Evolutionary conservation across 495 filamentous ascomycete species (phyloP).

Genomic region (Zalerion maritima): DNA sequence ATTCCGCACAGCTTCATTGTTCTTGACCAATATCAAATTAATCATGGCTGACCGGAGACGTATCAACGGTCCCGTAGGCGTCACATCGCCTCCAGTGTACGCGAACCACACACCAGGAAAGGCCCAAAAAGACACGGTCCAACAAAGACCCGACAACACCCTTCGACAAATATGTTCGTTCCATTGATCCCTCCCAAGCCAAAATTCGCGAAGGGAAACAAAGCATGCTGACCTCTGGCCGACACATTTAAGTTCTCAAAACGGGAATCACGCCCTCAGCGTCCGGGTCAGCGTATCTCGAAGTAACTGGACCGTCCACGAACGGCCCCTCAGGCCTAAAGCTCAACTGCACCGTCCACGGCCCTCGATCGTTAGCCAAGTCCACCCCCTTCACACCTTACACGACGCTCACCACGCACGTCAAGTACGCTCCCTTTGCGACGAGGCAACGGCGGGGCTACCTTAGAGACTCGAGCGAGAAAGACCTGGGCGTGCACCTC

Average conservation of each 20-base stretch:
- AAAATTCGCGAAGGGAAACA: not conserved
- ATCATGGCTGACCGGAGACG: slow-evolving; percentile 75
- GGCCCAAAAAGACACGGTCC: slow-evolving; percentile 29
- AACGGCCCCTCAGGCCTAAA: slow-evolving; percentile 53
- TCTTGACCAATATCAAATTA: too few relatives aligned
- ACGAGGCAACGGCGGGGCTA: slow-evolving; percentile 69
- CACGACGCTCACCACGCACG: slow-evolving; percentile 74
- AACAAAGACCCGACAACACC: slow-evolving; percentile 43
- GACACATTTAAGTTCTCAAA: slow-evolving; percentile 53
- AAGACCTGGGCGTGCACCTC: slow-evolving; percentile 80
- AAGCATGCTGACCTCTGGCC: slow-evolving; percentile 1
- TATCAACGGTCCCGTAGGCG: slow-evolving; percentile 72
- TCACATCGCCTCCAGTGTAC: slow-evolving; percentile 64
- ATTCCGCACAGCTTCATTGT: not conserved
- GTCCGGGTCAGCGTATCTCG: slow-evolving; percentile 85
- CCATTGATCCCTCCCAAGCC: not conserved
- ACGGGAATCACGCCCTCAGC: slow-evolving; percentile 88
- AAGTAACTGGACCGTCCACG: slow-evolving; percentile 51
- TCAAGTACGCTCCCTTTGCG: slow-evolving; percentile 95
- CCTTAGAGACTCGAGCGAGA: slow-evolving; percentile 69
- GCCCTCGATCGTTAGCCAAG: slow-evolving; percentile 77
- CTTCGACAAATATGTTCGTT: slow-evolving; percentile 73
- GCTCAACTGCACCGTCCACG: slow-evolving; percentile 82
- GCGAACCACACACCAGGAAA: slow-evolving; percentile 20
- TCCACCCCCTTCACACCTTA: slow-evolving; percentile 82